Base-by-base conservation (phyloP, 192 early-diverging fungal genomes). In the Backusella liffmaniae region DNA sequence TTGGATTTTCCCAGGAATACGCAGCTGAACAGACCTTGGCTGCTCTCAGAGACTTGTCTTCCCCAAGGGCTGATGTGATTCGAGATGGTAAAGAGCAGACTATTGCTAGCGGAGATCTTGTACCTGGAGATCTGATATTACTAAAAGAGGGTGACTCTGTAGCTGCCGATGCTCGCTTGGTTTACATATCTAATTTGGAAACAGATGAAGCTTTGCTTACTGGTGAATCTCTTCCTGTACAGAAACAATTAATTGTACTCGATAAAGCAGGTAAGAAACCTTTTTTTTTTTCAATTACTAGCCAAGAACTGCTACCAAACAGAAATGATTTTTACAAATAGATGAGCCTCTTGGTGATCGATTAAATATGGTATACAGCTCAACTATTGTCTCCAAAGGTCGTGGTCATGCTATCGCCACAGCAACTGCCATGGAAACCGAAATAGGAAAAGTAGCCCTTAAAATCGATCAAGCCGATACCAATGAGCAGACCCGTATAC, bases 1-100 rank as follows among this genome's bases (percentile, higher is more conserved):
- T 99, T 70, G 94, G 94, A 8, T 97, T 98, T 76, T 87, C 92
- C 4, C 98, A 99, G 85, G 98, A 99, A 79, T 98, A 92, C 87
- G 92, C 94, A 72, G 98, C 98, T 5, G 94, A 91, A 74, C 92
- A 96, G 76, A 96, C 97, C 2, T 86, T 98, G 87, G 95, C 96
- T 77, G 95, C 97, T 23, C 84, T 98, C 37, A 84, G 94, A 53
- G 93, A 92, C 53, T 84, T 98, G 76, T 90, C 91, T 16, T 96
- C 96, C 3, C 95, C 96, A 5, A 91, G 89, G 59, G 93, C 96
- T 15, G 87, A 88, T 35, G 96, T 98, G 18, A 86, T 98, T 79
- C 94, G 97, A 41, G 94, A 94, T 67, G 95, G 95, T 16, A 86
- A 85, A 65, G 87, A 91, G 79, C 77, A 85, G 18, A 83, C 88